A percentile compares a stretch with the other conserved stretches of the same genome.
Evolutionary conservation across 208 protist species (phyloP).

Genomic region (Trypanosoma mega): DNA sequence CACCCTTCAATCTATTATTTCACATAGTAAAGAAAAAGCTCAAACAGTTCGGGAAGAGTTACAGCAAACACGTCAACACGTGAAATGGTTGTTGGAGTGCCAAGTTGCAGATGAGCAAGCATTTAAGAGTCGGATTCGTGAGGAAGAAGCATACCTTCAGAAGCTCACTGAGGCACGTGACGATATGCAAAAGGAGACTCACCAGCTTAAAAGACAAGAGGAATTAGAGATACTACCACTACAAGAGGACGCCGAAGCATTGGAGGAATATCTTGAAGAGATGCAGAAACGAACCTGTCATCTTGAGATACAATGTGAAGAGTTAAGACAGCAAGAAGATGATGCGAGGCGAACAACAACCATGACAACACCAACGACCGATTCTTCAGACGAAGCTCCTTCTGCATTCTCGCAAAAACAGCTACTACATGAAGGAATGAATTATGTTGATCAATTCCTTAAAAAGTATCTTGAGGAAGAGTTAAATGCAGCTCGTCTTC

Average conservation of each 20-base stretch:
- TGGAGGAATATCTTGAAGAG: constrained; percentile 23
- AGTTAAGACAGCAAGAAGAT: constrained; percentile 10
- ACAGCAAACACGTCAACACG: constrained; percentile 1
- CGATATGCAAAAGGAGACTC: constrained; percentile 12
- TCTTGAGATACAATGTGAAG: constrained; percentile 18
- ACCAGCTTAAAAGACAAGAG: not conserved
- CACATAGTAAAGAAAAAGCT: constrained; percentile 4
- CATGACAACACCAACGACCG: no score
- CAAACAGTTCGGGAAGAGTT: constrained; percentile 9
- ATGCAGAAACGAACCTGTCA: constrained; percentile 16
- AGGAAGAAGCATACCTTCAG: constrained; percentile 21
- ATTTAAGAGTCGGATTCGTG: constrained; percentile 9
- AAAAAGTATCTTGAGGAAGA: constrained; percentile 1
- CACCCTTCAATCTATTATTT: not conserved
- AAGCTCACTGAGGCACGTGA: constrained; percentile 17
- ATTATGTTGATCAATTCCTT: constrained; percentile 16
- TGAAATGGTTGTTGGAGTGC: constrained; percentile 24
- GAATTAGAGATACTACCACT: constrained; percentile 16
- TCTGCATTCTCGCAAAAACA: no score
- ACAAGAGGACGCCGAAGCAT: constrained; percentile 5
- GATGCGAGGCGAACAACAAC: not conserved
- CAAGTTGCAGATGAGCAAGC: constrained; percentile 14
- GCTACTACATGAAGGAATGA: no score
- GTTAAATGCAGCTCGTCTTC: not conserved
- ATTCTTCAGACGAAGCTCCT: no score